Conservation (phyloP, 2,329 filamentous ascomycete species). For the Colletotrichum higginsianum region DNA sequence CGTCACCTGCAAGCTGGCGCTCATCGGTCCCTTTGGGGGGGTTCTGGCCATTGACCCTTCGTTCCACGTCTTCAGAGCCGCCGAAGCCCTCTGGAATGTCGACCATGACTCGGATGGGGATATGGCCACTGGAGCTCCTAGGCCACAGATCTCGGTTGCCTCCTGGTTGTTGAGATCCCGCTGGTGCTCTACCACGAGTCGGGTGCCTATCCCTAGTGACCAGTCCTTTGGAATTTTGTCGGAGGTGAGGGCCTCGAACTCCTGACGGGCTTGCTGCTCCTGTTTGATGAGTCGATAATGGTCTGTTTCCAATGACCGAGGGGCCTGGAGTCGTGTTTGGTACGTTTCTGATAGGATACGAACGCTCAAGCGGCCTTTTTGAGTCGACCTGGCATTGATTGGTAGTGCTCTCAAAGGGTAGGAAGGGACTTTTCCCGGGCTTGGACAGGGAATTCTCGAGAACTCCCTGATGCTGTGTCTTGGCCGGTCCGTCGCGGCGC, state of each 20-base stretch:
- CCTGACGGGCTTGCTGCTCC: background rate
- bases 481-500: conserved; percentile 6
- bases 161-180: conserved; percentile 7
- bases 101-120: conserved; percentile 53
- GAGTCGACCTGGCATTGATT: background rate
- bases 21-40: background rate
- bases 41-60: conserved; percentile 37
- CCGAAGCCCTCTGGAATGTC: conserved; percentile 48
- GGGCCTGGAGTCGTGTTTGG: background rate
- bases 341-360: background rate
- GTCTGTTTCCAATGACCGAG: background rate
- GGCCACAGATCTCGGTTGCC: background rate
- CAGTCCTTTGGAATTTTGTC: background rate
- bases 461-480: background rate
- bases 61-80: conserved; percentile 33
- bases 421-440: background rate
- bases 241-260: background rate
- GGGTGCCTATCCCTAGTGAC: background rate
- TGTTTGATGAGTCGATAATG: background rate
- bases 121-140: conserved; percentile 55
- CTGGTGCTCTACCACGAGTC: background rate
- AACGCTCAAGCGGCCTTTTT: background rate
- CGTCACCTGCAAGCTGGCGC: conserved; percentile 1
- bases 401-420: background rate
- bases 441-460: background rate